These are phyloP conservation scores for Purshia tridentata DNA, from an alignment of 306 rosid genomes.

Conservation along the genomic window DNA sequence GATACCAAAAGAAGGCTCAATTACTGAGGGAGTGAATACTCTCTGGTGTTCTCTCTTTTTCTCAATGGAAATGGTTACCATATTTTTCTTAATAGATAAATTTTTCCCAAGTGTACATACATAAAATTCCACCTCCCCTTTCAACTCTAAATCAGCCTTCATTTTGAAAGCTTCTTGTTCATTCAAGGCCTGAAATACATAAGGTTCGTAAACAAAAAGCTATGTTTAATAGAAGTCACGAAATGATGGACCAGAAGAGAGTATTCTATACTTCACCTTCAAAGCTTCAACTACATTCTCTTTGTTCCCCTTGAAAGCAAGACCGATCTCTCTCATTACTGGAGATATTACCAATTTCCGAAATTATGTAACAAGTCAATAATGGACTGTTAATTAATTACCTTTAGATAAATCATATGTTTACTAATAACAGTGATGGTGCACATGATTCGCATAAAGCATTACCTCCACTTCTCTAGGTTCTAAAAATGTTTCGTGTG, in stretches of 20 bases:
- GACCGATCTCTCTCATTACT: conserved; percentile 75
- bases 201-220: conserved; percentile 14
- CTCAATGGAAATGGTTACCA: conserved; percentile 81
- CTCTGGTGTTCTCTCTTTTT: conserved; percentile 84
- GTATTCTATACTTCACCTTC: conserved; percentile 56
- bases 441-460: neutral
- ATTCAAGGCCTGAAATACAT: conserved; percentile 65
- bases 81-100: conserved; percentile 56
- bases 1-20: conserved; percentile 94
- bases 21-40: conserved; percentile 95
- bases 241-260: conserved; percentile 13
- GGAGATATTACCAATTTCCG: conserved; percentile 89
- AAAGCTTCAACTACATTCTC: conserved; percentile 86
- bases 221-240: neutral
- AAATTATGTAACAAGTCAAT: conserved; percentile 35
- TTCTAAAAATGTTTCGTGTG: conserved; percentile 74
- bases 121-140: conserved; percentile 71
- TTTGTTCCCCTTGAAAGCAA: conserved; percentile 80
- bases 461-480: conserved; percentile 97
- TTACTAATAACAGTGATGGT: neutral
- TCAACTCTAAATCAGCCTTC: conserved; percentile 67
- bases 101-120: conserved; percentile 71
- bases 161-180: conserved; percentile 80
- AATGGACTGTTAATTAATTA: neutral
- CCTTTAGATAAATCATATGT: neutral